Evolutionary conservation across 2,329 filamentous ascomycete species (phyloP), one percentile per base, ranked within the genome.

Genomic region (Colletotrichum scovillei): DNA sequence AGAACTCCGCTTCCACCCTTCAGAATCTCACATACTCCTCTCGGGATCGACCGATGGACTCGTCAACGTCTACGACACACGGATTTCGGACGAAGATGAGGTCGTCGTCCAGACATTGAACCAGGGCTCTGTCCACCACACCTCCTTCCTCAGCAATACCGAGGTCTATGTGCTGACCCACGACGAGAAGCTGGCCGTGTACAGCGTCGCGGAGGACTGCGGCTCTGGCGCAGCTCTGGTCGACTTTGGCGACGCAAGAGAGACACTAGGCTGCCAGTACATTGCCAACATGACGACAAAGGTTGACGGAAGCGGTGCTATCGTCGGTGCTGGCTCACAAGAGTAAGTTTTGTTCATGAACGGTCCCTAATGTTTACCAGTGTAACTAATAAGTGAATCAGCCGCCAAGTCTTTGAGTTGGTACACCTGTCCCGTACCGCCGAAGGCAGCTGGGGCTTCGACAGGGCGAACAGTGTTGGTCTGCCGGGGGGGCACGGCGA

Each of bases 41-140:
- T 94, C 93, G 1, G 93, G 93, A 56, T 94, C 93, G 49, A 96
- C 93, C 16, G 94, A 97, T 81, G 93, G 93, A 7, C 88, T 96
- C 1, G 88, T 96, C 77, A 95, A 93, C 78, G 85, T 96, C 58
- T 94, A 93, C 82, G 92, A 97, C 83, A 92, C 90, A 22, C 87
- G 88, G 60, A 88, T 94, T 71, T 82, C 86, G 22, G 92, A 94
- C 76, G 94, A 96, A 82, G 94, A 96, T 79, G 94, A 96, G 59
- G 91, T 94, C 1, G 85, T 95, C 24, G 86, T 93, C 72, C 93
- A 95, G 82, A 93, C 94, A 14, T 91, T 95, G 80, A 96, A 96
- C 81, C 93, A 94, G 79, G 88, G 90, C 49, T 90, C 92, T 42
- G 89, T 96, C 75, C 93, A 95, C 80, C 92, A 90, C 76, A 91